Base-by-base conservation (phyloP, 1,284 basidiomycete species). In the Fomitopsis pinicola region DNA sequence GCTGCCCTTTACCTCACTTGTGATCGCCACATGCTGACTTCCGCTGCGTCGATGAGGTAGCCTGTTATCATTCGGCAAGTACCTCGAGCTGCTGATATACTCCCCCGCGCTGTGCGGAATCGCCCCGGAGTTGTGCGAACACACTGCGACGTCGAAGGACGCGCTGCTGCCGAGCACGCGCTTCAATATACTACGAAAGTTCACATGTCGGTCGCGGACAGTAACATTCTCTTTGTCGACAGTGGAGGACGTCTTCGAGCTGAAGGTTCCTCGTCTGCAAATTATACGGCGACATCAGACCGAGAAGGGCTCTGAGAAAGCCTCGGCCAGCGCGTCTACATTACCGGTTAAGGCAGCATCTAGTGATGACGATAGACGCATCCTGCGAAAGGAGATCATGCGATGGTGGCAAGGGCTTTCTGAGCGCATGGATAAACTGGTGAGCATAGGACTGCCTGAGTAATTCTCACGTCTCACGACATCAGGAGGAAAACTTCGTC, bases 361-460 rank as follows among this genome's bases (percentile, higher is more conserved):
- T 2, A 58, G 60, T 3, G 60, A 61, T 15, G 78, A 78, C 5
- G 80, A 82, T 60, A 84, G 80, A 70, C 76, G 76, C 46, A 66
- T 72, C 5, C 70, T 89, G 19, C 72, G 85, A 61, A 74, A 77
- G 55, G 85, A 90, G 70, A 89, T 90, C 59, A 80, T 78, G 68
- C 67, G 66, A 38, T 89, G 86, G 84, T 90, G 87, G 87, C 82
- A 85, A 67, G 78, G 79, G 15, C 72, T 89, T 15, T 76, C 82
- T 0, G 82, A 84, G 59, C 80, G 85, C 69, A 76, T 90, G 63
- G 84, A 87, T 65, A 77, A 78, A 64, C 72, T 90, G 62, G 87
- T 86, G 64, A 54, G 84, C 15, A 40, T 50, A 5, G 17, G 10
- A 5, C 42, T 38, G 17, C 2, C 40, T 33, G 14, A 40, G 46